phyloP scores from a whole-genome alignment of 352 stramenopile genomes.

The Stramenopiles sp. region DNA sequence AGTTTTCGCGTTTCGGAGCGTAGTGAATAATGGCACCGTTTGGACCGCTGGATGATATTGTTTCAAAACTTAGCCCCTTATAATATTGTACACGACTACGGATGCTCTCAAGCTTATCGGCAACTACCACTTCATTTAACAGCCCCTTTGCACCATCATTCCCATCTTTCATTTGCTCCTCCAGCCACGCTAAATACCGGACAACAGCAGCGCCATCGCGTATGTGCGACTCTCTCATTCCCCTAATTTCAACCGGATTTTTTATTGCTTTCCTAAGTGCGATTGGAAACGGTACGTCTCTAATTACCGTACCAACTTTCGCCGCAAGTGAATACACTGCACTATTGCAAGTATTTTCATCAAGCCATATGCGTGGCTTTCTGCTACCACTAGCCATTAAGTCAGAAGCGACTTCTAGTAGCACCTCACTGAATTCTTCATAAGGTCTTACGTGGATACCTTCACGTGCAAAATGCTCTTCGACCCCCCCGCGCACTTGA shows the following conservation, averaged over 20 bases:
- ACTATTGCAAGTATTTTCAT: too few species aligned
- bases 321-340: too few species aligned
- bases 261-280: slow-evolving; percentile 67
- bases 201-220: slow-evolving; percentile 81
- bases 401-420: too few species aligned
- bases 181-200: slow-evolving; percentile 77
- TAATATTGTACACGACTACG: slow-evolving; percentile 53
- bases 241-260: slow-evolving; percentile 75
- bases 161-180: slow-evolving; percentile 39
- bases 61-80: slow-evolving; percentile 83
- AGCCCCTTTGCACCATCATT: too few species aligned
- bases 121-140: slow-evolving; percentile 59
- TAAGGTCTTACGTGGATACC: slow-evolving; percentile 13
- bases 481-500: slow-evolving; percentile 37
- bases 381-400: too few species aligned
- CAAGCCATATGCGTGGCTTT: too few species aligned
- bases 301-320: slow-evolving; percentile 46
- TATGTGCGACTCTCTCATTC: slow-evolving; percentile 78
- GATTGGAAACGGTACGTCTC: slow-evolving; percentile 51
- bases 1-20: slow-evolving; percentile 46
- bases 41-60: slow-evolving; percentile 80
- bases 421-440: slow-evolving; percentile 17
- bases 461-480: too few species aligned
- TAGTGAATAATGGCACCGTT: slow-evolving; percentile 96
- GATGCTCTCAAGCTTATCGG: slow-evolving; percentile 64